A percentile compares a stretch with the other conserved stretches of the same genome.
Conservation (phyloP, 306 rosid species). For the Prunus mira region DNA sequence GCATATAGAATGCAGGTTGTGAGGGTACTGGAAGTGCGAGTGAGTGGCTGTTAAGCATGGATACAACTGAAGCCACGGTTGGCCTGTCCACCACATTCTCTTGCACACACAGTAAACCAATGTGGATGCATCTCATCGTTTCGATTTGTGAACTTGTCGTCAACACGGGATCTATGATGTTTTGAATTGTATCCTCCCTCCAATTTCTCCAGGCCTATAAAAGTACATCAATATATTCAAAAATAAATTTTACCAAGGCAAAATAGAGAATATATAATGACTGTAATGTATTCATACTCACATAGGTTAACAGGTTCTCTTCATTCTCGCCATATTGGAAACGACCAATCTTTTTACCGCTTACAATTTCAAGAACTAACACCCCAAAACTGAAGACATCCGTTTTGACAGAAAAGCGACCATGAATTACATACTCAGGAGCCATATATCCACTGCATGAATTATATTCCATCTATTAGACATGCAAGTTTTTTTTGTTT, state of each 20-base stretch:
- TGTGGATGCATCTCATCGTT: conserved; percentile 11
- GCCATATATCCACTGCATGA: conserved; percentile 27
- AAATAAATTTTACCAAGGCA: not conserved
- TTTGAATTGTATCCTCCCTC: not conserved
- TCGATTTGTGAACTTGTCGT: not conserved
- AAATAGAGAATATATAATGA: not conserved
- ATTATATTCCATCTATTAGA: not conserved
- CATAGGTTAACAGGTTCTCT: conserved; percentile 11
- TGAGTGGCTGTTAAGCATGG: not conserved
- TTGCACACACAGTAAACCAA: conserved; percentile 11
- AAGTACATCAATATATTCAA: not conserved
- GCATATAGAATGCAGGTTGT: too few relatives aligned
- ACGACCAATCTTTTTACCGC: not conserved
- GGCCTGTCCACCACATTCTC: conserved; percentile 1
- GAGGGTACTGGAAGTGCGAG: too few relatives aligned
- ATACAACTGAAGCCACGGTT: not conserved
- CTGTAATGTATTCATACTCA: not conserved
- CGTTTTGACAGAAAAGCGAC: conserved; percentile 13
- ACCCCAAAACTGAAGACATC: conserved; percentile 31
- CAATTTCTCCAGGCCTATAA: conserved; percentile 24
- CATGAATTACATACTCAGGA: conserved; percentile 19
- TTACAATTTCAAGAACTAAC: not conserved
- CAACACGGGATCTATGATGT: not conserved
- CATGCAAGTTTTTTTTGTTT: not conserved
- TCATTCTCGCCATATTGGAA: not conserved